A percentile compares a stretch with the other conserved stretches of the same genome.
Conservation (phyloP, 129 eudicot species). For the Cynara cardunculus region DNA sequence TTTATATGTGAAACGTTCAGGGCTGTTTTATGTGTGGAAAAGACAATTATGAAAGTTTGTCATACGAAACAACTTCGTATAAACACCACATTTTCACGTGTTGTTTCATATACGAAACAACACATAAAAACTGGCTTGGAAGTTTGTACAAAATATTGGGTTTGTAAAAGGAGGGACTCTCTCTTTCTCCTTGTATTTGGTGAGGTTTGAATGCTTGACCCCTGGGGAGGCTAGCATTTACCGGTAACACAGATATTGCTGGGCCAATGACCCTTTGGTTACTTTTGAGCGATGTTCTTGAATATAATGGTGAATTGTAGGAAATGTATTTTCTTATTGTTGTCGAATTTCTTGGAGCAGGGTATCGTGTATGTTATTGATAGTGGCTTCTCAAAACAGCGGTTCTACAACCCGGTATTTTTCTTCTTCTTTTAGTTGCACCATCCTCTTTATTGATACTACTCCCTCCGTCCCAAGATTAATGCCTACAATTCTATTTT, state of each 20-base stretch:
- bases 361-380: constrained; percentile 94
- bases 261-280: constrained; percentile 71
- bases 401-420: constrained; percentile 89
- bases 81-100: too few species aligned
- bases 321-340: background rate
- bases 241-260: background rate
- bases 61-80: too few species aligned
- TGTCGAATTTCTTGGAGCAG: constrained; percentile 37
- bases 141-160: too few species aligned
- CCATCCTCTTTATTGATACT: background rate
- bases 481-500: background rate
- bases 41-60: too few species aligned
- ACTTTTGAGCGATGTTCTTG: constrained; percentile 9
- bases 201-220: too few species aligned
- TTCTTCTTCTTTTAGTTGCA: background rate
- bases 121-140: too few species aligned
- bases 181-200: too few species aligned
- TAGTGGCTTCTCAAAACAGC: constrained; percentile 95
- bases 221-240: background rate
- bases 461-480: background rate
- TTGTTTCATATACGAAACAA: too few species aligned
- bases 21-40: too few species aligned
- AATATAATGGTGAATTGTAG: background rate
- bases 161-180: too few species aligned
- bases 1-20: too few species aligned